Conservation (phyloP, 305 asterid species). For the Fraxinus paxiana region DNA sequence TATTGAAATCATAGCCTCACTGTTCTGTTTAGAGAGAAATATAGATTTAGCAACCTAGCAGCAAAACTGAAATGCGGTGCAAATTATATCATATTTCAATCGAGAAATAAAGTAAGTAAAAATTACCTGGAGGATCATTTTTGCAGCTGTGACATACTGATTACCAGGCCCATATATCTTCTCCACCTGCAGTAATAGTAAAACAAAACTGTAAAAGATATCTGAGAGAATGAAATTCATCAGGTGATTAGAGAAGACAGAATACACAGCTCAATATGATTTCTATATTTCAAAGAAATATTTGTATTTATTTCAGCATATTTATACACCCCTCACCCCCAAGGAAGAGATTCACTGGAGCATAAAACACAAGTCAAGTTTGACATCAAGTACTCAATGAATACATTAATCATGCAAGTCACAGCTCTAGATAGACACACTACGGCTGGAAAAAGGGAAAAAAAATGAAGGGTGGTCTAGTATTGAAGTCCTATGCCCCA, state of each 20-base stretch:
- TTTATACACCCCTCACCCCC: background rate
- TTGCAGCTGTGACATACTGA: conserved; percentile 96
- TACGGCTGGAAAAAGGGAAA: background rate
- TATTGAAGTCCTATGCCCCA: background rate
- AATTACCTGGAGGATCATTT: conserved; percentile 90
- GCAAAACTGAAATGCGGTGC: background rate
- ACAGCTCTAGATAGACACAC: background rate
- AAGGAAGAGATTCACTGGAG: background rate
- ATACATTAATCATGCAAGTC: background rate
- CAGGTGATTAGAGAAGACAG: background rate
- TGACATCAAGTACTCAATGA: background rate
- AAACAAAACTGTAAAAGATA: conserved; percentile 20
- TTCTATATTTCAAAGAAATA: background rate
- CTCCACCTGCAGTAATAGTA: conserved; percentile 59
- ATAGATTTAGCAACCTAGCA: conserved; percentile 35
- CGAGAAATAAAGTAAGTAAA: conserved; percentile 3
- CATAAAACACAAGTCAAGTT: background rate
- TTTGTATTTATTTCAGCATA: background rate
- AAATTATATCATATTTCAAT: background rate
- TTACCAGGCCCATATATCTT: conserved; percentile 98
- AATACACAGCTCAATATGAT: background rate
- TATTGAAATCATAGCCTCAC: conserved; percentile 95
- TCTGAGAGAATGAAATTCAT: conserved; percentile 4
- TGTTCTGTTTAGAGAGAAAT: conserved; percentile 56
- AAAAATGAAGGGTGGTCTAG: background rate